Evolutionary conservation across 495 filamentous ascomycete species (phyloP).

Genomic region (Xylaria bambusicola): DNA sequence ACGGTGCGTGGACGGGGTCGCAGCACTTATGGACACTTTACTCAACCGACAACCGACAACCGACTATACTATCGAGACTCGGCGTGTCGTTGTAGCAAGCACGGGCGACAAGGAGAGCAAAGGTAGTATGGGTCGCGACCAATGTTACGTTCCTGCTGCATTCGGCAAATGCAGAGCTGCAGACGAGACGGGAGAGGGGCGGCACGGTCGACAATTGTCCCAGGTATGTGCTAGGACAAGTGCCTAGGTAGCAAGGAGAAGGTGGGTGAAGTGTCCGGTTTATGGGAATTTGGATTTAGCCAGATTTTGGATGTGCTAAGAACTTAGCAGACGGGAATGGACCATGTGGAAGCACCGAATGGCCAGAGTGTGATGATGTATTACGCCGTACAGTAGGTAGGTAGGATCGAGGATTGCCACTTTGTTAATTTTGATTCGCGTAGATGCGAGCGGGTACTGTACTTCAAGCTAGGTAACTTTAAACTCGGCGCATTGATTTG

Average conservation of each 20-base stretch:
- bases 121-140: not conserved
- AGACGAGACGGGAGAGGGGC: not conserved
- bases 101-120: not conserved
- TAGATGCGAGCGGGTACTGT: no score
- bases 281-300: slow-evolving; percentile 16
- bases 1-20: slow-evolving; percentile 17
- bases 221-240: not conserved
- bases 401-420: slow-evolving; percentile 5
- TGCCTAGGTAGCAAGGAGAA: slow-evolving; percentile 1
- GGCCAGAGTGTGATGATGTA: not conserved
- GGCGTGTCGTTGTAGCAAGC: slow-evolving; percentile 1
- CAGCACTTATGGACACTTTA: slow-evolving; percentile 16
- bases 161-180: slow-evolving; percentile 9
- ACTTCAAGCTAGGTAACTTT: no score
- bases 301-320: no score
- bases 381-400: no score
- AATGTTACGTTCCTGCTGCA: slow-evolving; percentile 14
- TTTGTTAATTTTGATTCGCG: not conserved
- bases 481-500: no score
- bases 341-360: not conserved
- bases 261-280: slow-evolving; percentile 7
- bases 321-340: no score
- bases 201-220: not conserved
- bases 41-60: not conserved
- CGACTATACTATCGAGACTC: not conserved